Base-by-base conservation (phyloP, 1,139 yeast species). In the Candida glucosophila region DNA sequence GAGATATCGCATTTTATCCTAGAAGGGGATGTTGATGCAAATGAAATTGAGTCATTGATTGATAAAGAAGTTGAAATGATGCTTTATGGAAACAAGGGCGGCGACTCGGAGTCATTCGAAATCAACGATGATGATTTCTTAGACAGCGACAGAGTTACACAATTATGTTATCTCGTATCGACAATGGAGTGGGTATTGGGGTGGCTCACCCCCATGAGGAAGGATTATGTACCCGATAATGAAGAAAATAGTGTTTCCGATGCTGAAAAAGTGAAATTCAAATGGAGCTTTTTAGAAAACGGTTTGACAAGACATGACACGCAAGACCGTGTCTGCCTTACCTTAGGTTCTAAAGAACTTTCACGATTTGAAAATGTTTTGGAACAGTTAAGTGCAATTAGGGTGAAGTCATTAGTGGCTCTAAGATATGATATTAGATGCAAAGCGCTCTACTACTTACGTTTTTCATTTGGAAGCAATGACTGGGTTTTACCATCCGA, bases 381-480 rank as follows among this genome's bases (percentile, higher is more conserved):
- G 1, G 33, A 44, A 2, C 58, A 54, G 1, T 67, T 81, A 35
- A 63, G 62, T 29, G 37, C 42, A 3, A 58, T 79, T 20, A 60
- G 70, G 13, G 58, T 60, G 22, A 57, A 59, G 15, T 56, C 79
- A 4, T 53, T 79, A 26, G 43, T 76, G 13, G 64, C 78, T 3
- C 53, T 83, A 22, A 58, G 93, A 28, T 75, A 76, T 35, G 90
- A 80, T 43, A 48, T 77, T 23, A 61, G 86, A 32, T 66, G 73
- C 28, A 68, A 79, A 31, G 67, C 75, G 3, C 65, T 80, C 11
- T 74, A 72, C 44, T 72, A 69, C 41, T 64, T 80, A 22, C 70
- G 75, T 8, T 62, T 59, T 29, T 64, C 71, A 10, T 59, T 56
- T 36, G 45, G 43, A 28, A 54, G 49, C 22, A 52, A 54, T 13